Evolutionary conservation across 108 stramenopile genomes (phyloP), one percentile per base, ranked within the genome.

Genomic region (Cyclotella sp.): DNA sequence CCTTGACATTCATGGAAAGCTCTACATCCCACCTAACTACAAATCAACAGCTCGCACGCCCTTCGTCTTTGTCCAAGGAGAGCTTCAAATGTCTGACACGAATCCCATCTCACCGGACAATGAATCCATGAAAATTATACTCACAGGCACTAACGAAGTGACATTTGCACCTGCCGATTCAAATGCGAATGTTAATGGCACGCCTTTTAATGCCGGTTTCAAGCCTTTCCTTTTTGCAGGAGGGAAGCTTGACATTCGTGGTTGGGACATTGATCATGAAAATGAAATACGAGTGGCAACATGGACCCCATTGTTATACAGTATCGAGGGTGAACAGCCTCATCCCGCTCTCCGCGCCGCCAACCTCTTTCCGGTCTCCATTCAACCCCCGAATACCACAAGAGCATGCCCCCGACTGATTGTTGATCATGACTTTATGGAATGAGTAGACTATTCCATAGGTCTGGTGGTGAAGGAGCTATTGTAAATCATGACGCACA

Each of bases 221-320:
- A 85, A 88, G 68, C 81, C 91, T 0, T 86, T 92, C 59, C 70
- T 87, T 4, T 86, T 92, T 15, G 91, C 88, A 6, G 89, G 89
- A 10, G 91, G 91, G 18, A 82, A 63, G 58, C 24, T 90, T 22
- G 61, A 77, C 57, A 78, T 88, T 29, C 69, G 72, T 11, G 88
- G 85, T 24, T 82, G 81, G 81, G 63, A 70, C n/a, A 54, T 43
- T 41, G 44, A 21, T 27, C 40, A 24, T 19, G 21, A 54, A 40
- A 52, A 9, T 21, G 42, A 57, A 27, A 63, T 53, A 12, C 10
- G 24, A 4, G 60, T 53, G 24, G 70, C 54, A 3, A 72, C 81
- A 9, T 82, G 81, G 81, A 72, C 81, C 21, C 70, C 81, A 16
- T n/a, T 82, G 3, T n/a, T 67, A 18, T 63, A 47, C 18, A 72